Conservation (phyloP, 345 rosid genomes). For the Melaleuca quinquenervia region DNA sequence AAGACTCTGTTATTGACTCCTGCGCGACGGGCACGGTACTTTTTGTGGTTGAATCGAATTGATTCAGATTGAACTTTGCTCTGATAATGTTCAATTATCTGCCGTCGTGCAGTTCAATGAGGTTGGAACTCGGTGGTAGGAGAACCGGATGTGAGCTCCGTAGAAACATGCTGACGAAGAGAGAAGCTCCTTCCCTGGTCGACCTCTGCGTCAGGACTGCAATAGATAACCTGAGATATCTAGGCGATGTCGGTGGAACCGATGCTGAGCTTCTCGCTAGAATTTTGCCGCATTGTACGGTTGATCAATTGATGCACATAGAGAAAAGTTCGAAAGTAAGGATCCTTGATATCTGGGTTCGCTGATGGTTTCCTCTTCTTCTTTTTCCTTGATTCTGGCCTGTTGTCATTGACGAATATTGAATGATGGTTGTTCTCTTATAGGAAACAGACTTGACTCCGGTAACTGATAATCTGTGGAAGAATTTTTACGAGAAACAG, state of each 20-base stretch:
- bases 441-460: constrained; percentile 83
- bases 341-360: background rate
- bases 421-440: background rate
- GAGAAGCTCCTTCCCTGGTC: constrained; percentile 54
- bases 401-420: background rate
- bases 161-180: background rate
- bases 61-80: background rate
- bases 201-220: constrained; percentile 66
- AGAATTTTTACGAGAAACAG: constrained; percentile 46
- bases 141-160: background rate
- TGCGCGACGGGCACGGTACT: background rate
- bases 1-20: background rate
- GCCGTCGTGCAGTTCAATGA: background rate
- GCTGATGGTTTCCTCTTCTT: background rate
- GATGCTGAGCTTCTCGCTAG: constrained; percentile 63
- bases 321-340: constrained; percentile 60
- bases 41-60: background rate
- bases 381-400: background rate
- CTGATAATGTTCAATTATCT: background rate
- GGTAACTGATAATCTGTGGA: constrained; percentile 71
- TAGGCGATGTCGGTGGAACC: constrained; percentile 86
- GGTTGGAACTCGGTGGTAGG: background rate
- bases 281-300: constrained; percentile 61
- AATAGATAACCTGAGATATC: constrained; percentile 44
- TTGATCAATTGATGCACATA: constrained; percentile 67